Percentiles rank a stretch among this genome's conserved stretches.
Evolutionary conservation across 495 filamentous ascomycete genomes (phyloP).

Genomic region (Lasiosphaeris hirsuta): DNA sequence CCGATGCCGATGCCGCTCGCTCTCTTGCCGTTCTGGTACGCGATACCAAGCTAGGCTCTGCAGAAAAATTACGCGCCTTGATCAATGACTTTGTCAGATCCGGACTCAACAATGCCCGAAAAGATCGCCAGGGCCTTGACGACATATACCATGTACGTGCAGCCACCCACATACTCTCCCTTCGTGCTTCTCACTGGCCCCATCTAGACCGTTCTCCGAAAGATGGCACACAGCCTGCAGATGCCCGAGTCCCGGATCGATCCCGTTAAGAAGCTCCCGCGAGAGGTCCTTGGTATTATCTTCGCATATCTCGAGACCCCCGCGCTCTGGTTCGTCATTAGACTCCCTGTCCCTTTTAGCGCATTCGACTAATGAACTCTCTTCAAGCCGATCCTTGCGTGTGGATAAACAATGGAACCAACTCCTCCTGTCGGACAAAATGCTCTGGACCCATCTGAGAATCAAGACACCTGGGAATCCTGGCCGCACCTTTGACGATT

Average conservation of each 20-base stretch:
- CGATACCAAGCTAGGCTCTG: slow-evolving; percentile 1
- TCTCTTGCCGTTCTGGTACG: slow-evolving; percentile 11
- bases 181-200: background rate
- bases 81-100: slow-evolving; percentile 14
- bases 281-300: slow-evolving; percentile 21
- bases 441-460: slow-evolving; percentile 21
- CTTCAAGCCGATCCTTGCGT: slow-evolving; percentile 14
- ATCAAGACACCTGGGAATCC: slow-evolving; percentile 16
- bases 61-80: slow-evolving; percentile 6
- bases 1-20: background rate
- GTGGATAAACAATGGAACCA: slow-evolving; percentile 26
- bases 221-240: slow-evolving; percentile 19
- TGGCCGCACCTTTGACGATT: slow-evolving; percentile 10
- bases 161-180: too few relatives aligned
- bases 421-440: slow-evolving; percentile 7
- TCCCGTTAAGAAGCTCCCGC: slow-evolving; percentile 22
- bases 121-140: slow-evolving; percentile 7
- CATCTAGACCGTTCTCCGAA: slow-evolving; percentile 17
- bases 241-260: slow-evolving; percentile 18
- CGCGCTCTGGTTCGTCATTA: slow-evolving; percentile 18
- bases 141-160: slow-evolving; percentile 18
- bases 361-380: background rate
- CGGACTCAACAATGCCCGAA: slow-evolving; percentile 14
- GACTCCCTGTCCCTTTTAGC: background rate
- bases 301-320: slow-evolving; percentile 18